Percentiles rank a stretch among this genome's conserved stretches.
These are phyloP conservation scores for Leptomonas pyrrhocoris DNA, from an alignment of 208 protist genomes.

Conservation along the genomic window DNA sequence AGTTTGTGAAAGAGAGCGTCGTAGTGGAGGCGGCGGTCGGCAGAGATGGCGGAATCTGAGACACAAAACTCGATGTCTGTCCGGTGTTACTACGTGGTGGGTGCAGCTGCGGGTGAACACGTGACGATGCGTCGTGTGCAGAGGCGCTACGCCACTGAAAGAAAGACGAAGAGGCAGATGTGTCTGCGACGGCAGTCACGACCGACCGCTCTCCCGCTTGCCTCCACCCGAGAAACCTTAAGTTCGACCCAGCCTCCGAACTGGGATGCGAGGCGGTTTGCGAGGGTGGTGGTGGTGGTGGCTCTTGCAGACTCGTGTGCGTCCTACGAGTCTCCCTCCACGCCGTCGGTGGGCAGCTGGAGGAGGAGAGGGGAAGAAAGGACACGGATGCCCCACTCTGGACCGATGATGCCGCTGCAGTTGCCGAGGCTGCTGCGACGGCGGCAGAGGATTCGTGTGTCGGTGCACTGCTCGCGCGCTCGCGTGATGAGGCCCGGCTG, in stretches of 20 bases:
- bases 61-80: neutral
- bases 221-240: neutral
- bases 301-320: neutral
- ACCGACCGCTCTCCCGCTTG: neutral
- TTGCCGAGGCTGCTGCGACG: neutral
- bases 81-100: neutral
- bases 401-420: neutral
- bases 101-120: conserved; percentile 4
- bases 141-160: neutral
- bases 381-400: neutral
- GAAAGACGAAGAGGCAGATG: neutral
- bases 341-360: neutral
- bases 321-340: neutral
- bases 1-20: neutral
- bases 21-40: no score
- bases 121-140: neutral
- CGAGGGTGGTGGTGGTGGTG: neutral
- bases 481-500: conserved; percentile 26
- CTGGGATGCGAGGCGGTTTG: neutral
- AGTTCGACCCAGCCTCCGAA: neutral
- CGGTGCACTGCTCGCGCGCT: conserved; percentile 4
- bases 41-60: neutral
- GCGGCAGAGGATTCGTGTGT: neutral
- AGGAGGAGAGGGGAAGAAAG: neutral
- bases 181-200: neutral